Conservation (phyloP, 2,329 filamentous ascomycete genomes). For the Grosmannia serpens region DNA sequence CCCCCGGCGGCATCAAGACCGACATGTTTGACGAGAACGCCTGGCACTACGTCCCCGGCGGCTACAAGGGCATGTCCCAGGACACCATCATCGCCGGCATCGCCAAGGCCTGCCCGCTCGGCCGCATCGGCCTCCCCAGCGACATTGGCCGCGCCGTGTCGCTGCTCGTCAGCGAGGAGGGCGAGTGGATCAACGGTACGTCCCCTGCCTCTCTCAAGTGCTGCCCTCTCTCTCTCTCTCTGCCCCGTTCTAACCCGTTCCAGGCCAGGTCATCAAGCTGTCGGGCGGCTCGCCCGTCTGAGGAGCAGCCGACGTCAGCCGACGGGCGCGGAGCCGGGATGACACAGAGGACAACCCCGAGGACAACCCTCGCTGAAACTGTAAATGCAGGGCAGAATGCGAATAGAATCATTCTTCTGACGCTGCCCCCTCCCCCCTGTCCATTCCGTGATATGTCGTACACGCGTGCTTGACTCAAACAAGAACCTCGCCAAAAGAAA, state of each 20-base stretch:
- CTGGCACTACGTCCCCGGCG: conserved; percentile 52
- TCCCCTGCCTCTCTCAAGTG: background rate
- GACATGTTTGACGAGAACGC: conserved; percentile 67
- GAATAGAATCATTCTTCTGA: background rate
- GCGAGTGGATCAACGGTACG: conserved; percentile 55
- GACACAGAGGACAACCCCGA: background rate
- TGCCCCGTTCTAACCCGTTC: background rate
- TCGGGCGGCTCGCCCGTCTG: conserved; percentile 23
- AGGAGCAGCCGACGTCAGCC: no score
- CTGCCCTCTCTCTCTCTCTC: background rate
- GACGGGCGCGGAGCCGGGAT: no score
- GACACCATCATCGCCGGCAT: conserved; percentile 44
- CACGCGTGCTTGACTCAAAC: no score
- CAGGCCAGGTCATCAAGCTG: conserved; percentile 28
- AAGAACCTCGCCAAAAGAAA: no score
- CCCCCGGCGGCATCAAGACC: conserved; percentile 61
- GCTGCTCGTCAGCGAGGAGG: conserved; percentile 43
- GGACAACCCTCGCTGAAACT: background rate
- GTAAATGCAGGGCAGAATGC: background rate
- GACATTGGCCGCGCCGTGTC: conserved; percentile 49
- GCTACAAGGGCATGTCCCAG: conserved; percentile 36
- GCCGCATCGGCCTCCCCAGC: conserved; percentile 43
- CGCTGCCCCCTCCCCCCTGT: background rate
- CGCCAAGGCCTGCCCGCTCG: conserved; percentile 45
- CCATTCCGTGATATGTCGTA: background rate